A percentile compares a stretch with the other conserved stretches of the same genome.
phyloP scores from a whole-genome alignment of 1,139 yeast species.

The Tardiomyces blankii region DNA sequence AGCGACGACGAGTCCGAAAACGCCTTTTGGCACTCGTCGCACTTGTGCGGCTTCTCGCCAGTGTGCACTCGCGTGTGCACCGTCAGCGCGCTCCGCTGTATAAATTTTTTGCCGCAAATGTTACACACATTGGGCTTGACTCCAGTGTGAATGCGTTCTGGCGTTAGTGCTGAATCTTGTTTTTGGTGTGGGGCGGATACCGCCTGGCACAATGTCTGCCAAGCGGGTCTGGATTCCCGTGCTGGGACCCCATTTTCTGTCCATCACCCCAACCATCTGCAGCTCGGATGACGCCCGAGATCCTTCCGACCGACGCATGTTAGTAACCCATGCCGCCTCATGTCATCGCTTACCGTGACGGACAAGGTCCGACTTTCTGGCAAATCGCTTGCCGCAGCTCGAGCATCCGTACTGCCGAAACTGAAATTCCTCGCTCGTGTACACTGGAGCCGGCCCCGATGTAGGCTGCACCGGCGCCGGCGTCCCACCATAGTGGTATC shows the following conservation, averaged over 20 bases:
- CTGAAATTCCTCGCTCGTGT: background rate
- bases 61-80: slow-evolving; percentile 73
- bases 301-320: too few species aligned
- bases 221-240: too few species aligned
- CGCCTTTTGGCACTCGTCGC: slow-evolving; percentile 26
- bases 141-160: slow-evolving; percentile 71
- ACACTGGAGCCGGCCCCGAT: background rate
- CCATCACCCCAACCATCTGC: too few species aligned
- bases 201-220: too few species aligned
- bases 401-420: slow-evolving; percentile 13
- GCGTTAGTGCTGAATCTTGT: background rate
- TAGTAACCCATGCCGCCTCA: too few species aligned
- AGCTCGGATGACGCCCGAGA: too few species aligned
- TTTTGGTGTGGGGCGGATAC: background rate
- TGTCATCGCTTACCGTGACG: slow-evolving; percentile 32
- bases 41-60: slow-evolving; percentile 54
- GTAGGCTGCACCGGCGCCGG: background rate
- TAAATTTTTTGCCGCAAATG: slow-evolving; percentile 43
- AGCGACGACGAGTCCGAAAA: slow-evolving; percentile 31
- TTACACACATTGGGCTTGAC: slow-evolving; percentile 38
- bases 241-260: too few species aligned
- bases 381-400: slow-evolving; percentile 33
- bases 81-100: slow-evolving; percentile 61
- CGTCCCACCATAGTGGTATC: background rate
- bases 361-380: slow-evolving; percentile 51